Conservation (phyloP, 371 early-diverging fungal species). For the Chytridium lagenaria region DNA sequence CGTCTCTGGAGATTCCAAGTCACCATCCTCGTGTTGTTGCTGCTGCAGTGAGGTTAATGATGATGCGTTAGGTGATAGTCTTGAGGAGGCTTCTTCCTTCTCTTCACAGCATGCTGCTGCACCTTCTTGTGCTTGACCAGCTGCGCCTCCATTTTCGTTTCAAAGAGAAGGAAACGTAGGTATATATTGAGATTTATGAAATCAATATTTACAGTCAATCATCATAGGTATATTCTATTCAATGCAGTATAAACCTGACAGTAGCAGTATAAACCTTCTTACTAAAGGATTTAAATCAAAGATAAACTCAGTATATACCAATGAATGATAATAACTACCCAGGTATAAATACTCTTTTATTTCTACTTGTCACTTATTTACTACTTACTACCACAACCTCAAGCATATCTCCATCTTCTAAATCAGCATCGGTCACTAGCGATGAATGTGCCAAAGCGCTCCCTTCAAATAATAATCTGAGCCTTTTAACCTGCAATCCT, state of each 20-base stretch:
- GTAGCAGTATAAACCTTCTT: too few relatives aligned
- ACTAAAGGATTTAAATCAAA: background rate
- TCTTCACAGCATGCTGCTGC: background rate
- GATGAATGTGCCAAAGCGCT: background rate
- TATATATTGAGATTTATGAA: background rate
- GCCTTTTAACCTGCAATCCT: background rate
- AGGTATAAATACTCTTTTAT: too few relatives aligned
- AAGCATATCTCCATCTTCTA: conserved; percentile 7
- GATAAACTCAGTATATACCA: background rate
- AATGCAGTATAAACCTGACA: too few relatives aligned
- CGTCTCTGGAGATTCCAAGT: background rate
- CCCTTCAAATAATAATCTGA: background rate
- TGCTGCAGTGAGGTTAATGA: background rate
- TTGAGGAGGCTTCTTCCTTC: background rate
- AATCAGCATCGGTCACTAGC: background rate
- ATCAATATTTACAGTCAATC: too few relatives aligned
- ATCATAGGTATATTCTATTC: too few relatives aligned
- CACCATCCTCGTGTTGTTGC: background rate
- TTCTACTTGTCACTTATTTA: too few relatives aligned
- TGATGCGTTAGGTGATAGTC: background rate
- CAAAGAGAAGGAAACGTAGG: background rate
- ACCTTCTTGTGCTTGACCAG: conserved; percentile 7
- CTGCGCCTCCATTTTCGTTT: conserved; percentile 7
- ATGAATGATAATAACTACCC: too few relatives aligned
- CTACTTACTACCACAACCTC: too few relatives aligned